phyloP scores from a whole-genome alignment of 805 yeast genomes.

The Hanseniaspora opuntiae region DNA sequence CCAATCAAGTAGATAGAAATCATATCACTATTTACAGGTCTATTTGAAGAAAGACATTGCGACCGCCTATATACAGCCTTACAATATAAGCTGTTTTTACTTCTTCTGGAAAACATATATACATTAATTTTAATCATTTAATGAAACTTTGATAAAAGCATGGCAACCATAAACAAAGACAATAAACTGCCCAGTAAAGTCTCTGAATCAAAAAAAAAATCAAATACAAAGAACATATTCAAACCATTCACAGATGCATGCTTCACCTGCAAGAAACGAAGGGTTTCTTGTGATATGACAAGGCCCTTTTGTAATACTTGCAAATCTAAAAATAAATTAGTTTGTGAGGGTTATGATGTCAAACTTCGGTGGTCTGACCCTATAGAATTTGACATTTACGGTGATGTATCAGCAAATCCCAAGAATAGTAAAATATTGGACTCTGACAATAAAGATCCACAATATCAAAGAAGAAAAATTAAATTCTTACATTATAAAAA shows the following conservation, averaged over 20 bases:
- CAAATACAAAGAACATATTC: conserved; percentile 28
- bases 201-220: neutral
- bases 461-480: conserved; percentile 55
- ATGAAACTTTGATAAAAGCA: neutral
- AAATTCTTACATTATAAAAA: conserved; percentile 63
- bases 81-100: too few species aligned
- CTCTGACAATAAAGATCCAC: conserved; percentile 30
- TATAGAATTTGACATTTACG: conserved; percentile 35
- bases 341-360: conserved; percentile 74
- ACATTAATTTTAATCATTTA: neutral
- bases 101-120: neutral
- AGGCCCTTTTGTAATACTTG: conserved; percentile 66
- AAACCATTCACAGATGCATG: conserved; percentile 74
- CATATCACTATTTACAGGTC: too few species aligned
- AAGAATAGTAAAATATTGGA: conserved; percentile 13
- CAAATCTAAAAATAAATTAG: conserved; percentile 40
- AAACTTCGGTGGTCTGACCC: conserved; percentile 64
- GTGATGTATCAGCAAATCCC: conserved; percentile 23
- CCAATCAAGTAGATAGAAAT: too few species aligned
- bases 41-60: too few species aligned
- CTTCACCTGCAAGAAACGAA: conserved; percentile 70
- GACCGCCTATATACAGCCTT: too few species aligned
- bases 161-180: neutral
- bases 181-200: neutral
- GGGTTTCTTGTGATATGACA: conserved; percentile 65